Evolutionary conservation across 495 filamentous ascomycete genomes (phyloP).

Genomic region (Penicillium arizonense): DNA sequence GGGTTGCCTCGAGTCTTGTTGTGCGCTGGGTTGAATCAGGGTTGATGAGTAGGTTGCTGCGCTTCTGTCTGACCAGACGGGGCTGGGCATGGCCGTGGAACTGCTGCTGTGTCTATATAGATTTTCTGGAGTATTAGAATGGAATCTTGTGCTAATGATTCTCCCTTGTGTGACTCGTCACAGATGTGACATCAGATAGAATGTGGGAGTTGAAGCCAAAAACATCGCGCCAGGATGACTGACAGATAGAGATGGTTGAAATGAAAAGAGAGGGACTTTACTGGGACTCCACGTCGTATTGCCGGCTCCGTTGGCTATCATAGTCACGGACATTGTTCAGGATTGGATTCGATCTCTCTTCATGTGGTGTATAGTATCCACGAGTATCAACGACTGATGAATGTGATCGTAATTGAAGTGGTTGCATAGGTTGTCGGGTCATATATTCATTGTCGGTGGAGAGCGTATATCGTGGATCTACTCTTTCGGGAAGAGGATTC

Average conservation of each 20-base stretch:
- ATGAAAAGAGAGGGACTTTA: conserved; percentile 31
- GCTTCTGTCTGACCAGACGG: conserved; percentile 34
- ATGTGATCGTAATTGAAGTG: conserved; percentile 19
- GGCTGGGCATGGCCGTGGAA: conserved; percentile 34
- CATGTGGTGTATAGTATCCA: conserved; percentile 16
- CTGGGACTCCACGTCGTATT: conserved; percentile 40
- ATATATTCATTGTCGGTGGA: conserved; percentile 22
- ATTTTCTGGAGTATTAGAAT: conserved; percentile 3
- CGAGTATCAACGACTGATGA: conserved; percentile 17
- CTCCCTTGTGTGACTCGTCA: conserved; percentile 1
- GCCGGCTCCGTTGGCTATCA: conserved; percentile 24
- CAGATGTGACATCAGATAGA: conserved; percentile 1
- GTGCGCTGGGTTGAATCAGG: conserved; percentile 4
- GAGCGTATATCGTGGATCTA: conserved; percentile 27
- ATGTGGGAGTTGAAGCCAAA: not conserved
- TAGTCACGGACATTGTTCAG: conserved; percentile 24
- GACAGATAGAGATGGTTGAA: conserved; percentile 15
- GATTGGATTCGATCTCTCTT: conserved; percentile 25
- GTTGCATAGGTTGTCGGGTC: conserved; percentile 19
- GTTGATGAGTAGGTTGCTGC: conserved; percentile 15
- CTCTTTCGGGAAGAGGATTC: conserved; percentile 13
- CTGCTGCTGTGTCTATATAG: conserved; percentile 33
- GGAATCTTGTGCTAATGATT: not conserved
- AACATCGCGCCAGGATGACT: conserved; percentile 17
- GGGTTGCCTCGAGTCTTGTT: conserved; percentile 13